A percentile compares a stretch with the other conserved stretches of the same genome.
Evolutionary conservation across 2,329 filamentous ascomycete genomes (phyloP).

Genomic region (Penicillium sp.): DNA sequence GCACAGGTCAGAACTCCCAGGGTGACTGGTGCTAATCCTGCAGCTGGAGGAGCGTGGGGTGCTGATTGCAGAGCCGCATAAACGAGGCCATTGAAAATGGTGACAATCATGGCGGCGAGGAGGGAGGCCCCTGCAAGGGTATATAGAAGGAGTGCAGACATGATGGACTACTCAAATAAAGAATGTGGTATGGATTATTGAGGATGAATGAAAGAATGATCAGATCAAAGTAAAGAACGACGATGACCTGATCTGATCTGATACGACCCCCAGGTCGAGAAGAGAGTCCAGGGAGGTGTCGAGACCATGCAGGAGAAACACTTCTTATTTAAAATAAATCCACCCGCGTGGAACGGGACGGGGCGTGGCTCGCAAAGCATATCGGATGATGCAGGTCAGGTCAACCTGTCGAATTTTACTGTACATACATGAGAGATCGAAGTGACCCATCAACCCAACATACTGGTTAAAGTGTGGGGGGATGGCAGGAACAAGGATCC

Average conservation of each 20-base stretch:
- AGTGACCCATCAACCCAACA: slow-evolving; percentile 26
- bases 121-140: slow-evolving; percentile 31
- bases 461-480: slow-evolving; percentile 15
- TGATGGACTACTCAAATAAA: slow-evolving; percentile 14
- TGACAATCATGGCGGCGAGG: slow-evolving; percentile 28
- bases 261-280: neutral
- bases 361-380: slow-evolving; percentile 21
- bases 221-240: slow-evolving; percentile 5
- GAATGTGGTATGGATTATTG: neutral
- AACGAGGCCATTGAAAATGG: slow-evolving; percentile 35
- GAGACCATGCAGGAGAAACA: neutral
- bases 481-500: neutral
- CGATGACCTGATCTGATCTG: neutral
- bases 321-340: neutral
- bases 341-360: neutral
- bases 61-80: slow-evolving; percentile 27
- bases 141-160: slow-evolving; percentile 25
- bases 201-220: slow-evolving; percentile 6
- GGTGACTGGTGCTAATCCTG: slow-evolving; percentile 29
- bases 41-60: slow-evolving; percentile 14
- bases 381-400: slow-evolving; percentile 15
- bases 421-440: slow-evolving; percentile 11
- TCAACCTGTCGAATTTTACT: slow-evolving; percentile 23
- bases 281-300: neutral
- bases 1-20: slow-evolving; percentile 33